Conservation (phyloP, 805 yeast species). For the Nakazawaea holstii region DNA sequence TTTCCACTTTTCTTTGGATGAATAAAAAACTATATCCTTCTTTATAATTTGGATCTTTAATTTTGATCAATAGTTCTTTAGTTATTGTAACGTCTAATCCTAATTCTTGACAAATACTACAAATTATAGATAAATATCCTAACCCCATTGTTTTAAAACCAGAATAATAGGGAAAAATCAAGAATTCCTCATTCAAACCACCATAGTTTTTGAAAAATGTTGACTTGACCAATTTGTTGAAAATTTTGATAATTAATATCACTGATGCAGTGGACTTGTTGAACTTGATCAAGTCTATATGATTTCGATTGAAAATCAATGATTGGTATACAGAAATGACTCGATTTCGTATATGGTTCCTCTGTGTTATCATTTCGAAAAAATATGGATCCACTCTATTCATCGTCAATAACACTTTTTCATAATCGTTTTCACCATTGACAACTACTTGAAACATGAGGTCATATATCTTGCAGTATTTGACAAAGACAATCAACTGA, state of each 20-base stretch:
- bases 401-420: constrained; percentile 1
- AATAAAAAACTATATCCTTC: constrained; percentile 4
- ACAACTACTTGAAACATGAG: not conserved
- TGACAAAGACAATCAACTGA: not conserved
- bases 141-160: not conserved
- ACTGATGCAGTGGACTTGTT: constrained; percentile 1
- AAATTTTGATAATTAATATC: constrained; percentile 3
- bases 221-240: not conserved
- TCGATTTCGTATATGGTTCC: not conserved
- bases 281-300: constrained; percentile 1
- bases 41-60: constrained; percentile 2
- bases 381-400: not conserved
- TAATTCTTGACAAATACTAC: constrained; percentile 7
- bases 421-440: not conserved
- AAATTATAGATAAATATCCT: not conserved
- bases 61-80: not conserved
- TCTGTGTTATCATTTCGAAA: not conserved
- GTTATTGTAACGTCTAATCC: constrained; percentile 1
- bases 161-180: constrained; percentile 2
- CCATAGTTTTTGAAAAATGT: not conserved
- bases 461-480: not conserved
- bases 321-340: constrained; percentile 3
- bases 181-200: not conserved
- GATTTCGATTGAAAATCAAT: constrained; percentile 1
- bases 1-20: not conserved